Conservation (phyloP, 2,329 filamentous ascomycete species). For the Colletotrichum theobromicola region DNA sequence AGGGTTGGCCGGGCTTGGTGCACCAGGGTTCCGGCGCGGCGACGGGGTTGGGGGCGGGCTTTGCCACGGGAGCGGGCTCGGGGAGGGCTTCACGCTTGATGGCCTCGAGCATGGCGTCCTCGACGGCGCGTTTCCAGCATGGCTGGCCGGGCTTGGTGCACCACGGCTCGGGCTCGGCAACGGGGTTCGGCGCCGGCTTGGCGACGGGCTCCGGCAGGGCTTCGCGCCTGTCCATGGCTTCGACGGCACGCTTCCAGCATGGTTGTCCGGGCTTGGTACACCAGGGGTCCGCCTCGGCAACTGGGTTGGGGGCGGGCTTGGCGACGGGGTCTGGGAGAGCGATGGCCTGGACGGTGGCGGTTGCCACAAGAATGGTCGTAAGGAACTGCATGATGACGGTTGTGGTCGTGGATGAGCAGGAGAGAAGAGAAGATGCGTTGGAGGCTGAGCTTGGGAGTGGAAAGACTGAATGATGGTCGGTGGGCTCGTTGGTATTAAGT, state of each 20-base stretch:
- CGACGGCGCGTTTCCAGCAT: constrained; percentile 9
- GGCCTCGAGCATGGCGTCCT: constrained; percentile 16
- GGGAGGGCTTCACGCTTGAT: constrained; percentile 19
- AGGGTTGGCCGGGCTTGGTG: constrained; percentile 21
- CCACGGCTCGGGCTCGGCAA: constrained; percentile 24
- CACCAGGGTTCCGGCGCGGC: constrained; percentile 26
- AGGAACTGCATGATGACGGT: constrained; percentile 32
- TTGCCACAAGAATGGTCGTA: constrained; percentile 26
- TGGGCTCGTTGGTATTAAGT: background rate
- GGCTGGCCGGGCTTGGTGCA: constrained; percentile 25
- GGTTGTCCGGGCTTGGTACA: constrained; percentile 23
- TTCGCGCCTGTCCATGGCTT: background rate
- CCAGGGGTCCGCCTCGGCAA: constrained; percentile 28
- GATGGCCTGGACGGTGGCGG: constrained; percentile 32
- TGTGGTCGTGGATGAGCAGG: background rate
- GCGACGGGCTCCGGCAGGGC: background rate
- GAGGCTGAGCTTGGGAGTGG: background rate
- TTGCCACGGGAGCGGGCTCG: constrained; percentile 1
- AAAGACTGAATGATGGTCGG: background rate
- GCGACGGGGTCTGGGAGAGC: constrained; percentile 15
- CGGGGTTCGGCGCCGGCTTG: constrained; percentile 5
- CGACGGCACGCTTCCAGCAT: constrained; percentile 12
- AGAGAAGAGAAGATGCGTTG: background rate
- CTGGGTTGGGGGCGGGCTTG: background rate
- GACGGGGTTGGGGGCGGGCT: background rate